Evolutionary conservation across 2,329 filamentous ascomycete genomes (phyloP).

Genomic region (Phyllosticta capitalensis): DNA sequence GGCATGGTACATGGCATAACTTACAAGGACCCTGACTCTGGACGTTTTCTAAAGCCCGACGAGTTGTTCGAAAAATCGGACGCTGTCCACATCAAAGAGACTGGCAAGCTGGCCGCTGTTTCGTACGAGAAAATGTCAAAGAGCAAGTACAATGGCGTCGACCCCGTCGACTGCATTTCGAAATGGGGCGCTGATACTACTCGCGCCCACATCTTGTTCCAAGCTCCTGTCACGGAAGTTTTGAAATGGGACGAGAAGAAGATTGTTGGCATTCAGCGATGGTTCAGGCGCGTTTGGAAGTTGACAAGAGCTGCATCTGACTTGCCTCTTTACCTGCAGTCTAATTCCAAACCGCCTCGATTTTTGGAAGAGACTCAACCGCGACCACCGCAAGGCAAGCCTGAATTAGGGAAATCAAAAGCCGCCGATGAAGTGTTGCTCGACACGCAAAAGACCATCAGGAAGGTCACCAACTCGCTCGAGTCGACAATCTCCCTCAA

Average conservation of each 20-base stretch:
- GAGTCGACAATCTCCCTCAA: constrained; percentile 68
- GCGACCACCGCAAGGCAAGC: neutral
- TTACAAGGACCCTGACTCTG: constrained; percentile 62
- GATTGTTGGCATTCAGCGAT: constrained; percentile 71
- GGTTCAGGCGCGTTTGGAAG: constrained; percentile 61
- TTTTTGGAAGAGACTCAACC: too few species aligned
- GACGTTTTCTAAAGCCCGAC: constrained; percentile 65
- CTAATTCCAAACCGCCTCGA: too few species aligned
- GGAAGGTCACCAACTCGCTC: constrained; percentile 58
- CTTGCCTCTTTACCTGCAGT: neutral
- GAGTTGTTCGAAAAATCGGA: constrained; percentile 49
- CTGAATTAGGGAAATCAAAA: constrained; percentile 21
- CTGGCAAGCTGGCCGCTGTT: constrained; percentile 48
- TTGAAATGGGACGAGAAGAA: constrained; percentile 82
- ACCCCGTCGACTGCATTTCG: constrained; percentile 62
- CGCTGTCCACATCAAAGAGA: constrained; percentile 51
- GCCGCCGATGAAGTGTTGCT: constrained; percentile 48
- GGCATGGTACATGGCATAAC: constrained; percentile 92
- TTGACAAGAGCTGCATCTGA: neutral
- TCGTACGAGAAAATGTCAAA: constrained; percentile 92
- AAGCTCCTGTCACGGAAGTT: constrained; percentile 73
- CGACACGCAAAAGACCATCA: constrained; percentile 57
- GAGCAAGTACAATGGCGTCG: constrained; percentile 86
- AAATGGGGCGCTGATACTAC: constrained; percentile 76
- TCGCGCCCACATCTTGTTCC: constrained; percentile 79